A percentile compares a stretch with the other conserved stretches of the same genome.
Conservation (phyloP, 345 rosid species). For the Anastatica hierochuntica region DNA sequence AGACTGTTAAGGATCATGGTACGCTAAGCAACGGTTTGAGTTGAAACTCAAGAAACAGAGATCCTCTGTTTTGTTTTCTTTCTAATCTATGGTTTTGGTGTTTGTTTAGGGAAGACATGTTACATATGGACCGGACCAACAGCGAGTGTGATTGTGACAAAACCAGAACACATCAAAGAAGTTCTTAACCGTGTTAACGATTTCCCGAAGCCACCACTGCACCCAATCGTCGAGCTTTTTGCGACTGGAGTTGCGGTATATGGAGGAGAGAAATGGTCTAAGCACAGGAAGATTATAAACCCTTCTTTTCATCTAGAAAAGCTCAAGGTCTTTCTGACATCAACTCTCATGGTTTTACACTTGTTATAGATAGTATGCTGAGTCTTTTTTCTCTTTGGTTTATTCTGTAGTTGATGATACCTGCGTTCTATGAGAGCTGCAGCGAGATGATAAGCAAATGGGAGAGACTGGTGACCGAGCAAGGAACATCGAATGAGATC, state of each 20-base stretch:
- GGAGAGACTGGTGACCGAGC: conserved; percentile 15
- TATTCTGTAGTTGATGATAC: too few species aligned
- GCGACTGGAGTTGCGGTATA: conserved; percentile 17
- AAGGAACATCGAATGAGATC: conserved; percentile 22
- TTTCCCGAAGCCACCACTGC: conserved; percentile 21
- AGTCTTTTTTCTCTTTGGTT: too few species aligned
- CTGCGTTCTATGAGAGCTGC: conserved; percentile 30
- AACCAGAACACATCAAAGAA: conserved; percentile 34
- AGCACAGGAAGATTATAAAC: conserved; percentile 35
- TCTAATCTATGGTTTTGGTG: too few species aligned
- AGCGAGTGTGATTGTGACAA: conserved; percentile 29
- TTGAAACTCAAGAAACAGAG: too few species aligned
- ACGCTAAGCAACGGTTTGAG: too few species aligned
- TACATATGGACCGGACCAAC: conserved; percentile 39
- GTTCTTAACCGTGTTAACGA: conserved; percentile 26
- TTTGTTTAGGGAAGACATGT: conserved; percentile 33
- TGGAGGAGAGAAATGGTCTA: conserved; percentile 40
- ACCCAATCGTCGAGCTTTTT: conserved; percentile 18
- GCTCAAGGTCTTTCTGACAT: conserved; percentile 39
- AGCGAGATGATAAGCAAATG: conserved; percentile 25
- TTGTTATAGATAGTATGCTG: not conserved
- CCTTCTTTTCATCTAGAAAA: conserved; percentile 37
- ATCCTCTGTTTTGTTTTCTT: too few species aligned
- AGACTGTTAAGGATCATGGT: conserved; percentile 25
- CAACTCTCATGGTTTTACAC: too few species aligned